Evolutionary conservation across 768 basidiomycete species (phyloP), one percentile per base, ranked within the genome.

Genomic region (Boletus rubroflammeus): DNA sequence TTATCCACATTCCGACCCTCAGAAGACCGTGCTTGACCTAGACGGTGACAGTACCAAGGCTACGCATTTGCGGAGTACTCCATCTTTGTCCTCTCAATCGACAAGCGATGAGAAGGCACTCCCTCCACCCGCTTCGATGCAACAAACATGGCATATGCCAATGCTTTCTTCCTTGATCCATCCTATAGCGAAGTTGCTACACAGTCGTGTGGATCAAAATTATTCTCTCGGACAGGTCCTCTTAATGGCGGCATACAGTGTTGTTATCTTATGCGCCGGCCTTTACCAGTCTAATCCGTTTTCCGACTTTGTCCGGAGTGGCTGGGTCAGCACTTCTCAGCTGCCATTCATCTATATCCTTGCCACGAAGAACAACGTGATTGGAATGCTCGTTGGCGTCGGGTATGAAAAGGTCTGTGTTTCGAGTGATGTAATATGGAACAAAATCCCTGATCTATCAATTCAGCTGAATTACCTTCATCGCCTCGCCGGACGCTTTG

Each of bases 391-490:
- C 13, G 60, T 86, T 25, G 86, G 86, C 8, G 64, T 78, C 32
- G 81, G 84, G 17, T 91, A 91, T 65, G 85, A 86, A 67, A 83
- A 82, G 75, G 86, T 86, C 44, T 41, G 56, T 55, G 34, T 38
- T 50, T 26, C 29, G 6, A 5, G 41, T 5, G 6, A 5, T 2
- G 26, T 36, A 2, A 36, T 9, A 2, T 0, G 7, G n/a, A 29
- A 3, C 13, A 5, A 19, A 7, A 0, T 17, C 15, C 31, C 38
- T 51, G 34, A 57, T 32, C n/a, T 15, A 35, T 38, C 47, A 6
- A 3, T 41, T 41, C 51, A 89, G 85, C 71, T 91, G 42, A 90
- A 92, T 69, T 90, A 78, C 65, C 67, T 91, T 7, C 90, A 93
- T 69, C 83, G 90, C 25, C 81, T 84, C 61, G 72, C 77, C 10